phyloP scores from a whole-genome alignment of 2,329 filamentous ascomycete genomes.

The Penicillium janthinellum region DNA sequence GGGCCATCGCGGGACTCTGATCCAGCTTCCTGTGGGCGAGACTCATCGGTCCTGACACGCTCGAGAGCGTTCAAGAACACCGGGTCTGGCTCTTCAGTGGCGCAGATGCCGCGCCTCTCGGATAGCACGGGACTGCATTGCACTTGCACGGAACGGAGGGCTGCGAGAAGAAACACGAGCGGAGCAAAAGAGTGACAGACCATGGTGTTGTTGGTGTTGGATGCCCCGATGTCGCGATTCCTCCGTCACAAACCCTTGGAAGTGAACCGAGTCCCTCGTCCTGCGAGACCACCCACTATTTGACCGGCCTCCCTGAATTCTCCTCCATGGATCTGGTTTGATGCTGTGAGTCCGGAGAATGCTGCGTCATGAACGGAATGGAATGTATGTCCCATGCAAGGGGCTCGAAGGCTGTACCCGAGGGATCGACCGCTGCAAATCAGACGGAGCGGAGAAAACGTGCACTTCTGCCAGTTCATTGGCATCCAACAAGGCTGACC shows the following conservation, averaged over 20 bases:
- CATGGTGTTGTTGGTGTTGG: constrained; percentile 27
- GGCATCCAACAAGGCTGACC: constrained; percentile 8
- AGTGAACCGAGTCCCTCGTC: constrained; percentile 6
- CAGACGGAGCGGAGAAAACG: constrained; percentile 1
- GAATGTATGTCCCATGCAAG: constrained; percentile 25
- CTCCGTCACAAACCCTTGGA: constrained; percentile 12
- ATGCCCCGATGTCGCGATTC: constrained; percentile 12
- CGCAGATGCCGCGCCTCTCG: constrained; percentile 33
- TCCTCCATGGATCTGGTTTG: neutral
- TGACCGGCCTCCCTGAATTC: constrained; percentile 4
- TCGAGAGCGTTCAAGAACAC: constrained; percentile 31
- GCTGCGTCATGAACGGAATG: constrained; percentile 26
- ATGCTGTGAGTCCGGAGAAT: constrained; percentile 20
- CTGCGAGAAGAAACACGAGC: constrained; percentile 24
- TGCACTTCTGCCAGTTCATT: constrained; percentile 1
- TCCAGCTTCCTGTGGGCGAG: constrained; percentile 7
- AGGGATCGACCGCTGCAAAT: constrained; percentile 3
- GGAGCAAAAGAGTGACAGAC: constrained; percentile 23
- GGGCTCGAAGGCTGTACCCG: constrained; percentile 1
- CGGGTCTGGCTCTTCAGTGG: constrained; percentile 32
- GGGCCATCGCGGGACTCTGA: constrained; percentile 27
- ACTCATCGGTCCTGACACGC: constrained; percentile 25
- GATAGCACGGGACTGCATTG: constrained; percentile 21
- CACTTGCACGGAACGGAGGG: constrained; percentile 15
- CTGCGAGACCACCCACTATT: constrained; percentile 9